A percentile compares a stretch with the other conserved stretches of the same genome.
phyloP scores from a whole-genome alignment of 2,329 filamentous ascomycete species.

The Capronia coronata region DNA sequence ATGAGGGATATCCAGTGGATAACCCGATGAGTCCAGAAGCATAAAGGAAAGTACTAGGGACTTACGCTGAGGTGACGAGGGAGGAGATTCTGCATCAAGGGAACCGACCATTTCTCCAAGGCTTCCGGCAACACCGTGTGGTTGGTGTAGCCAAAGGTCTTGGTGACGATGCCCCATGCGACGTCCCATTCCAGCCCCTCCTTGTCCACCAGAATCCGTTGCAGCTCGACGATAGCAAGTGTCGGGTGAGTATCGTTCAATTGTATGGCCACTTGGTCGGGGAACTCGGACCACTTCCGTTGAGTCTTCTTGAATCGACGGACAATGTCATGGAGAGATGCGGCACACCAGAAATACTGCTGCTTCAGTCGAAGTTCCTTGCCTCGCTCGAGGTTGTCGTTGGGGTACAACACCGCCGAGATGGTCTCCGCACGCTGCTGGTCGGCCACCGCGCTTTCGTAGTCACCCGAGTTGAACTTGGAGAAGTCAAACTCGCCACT shows the following conservation, averaged over 20 bases:
- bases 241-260: slow-evolving; percentile 98
- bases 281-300: slow-evolving; percentile 83
- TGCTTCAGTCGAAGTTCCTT: slow-evolving; percentile 98
- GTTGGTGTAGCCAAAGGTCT: slow-evolving; percentile 92
- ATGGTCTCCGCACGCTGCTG: slow-evolving; percentile 99
- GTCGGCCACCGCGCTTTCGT: slow-evolving; percentile 95
- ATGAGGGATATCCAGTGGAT: neutral
- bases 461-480: slow-evolving; percentile 97
- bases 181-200: slow-evolving; percentile 91
- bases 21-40: neutral
- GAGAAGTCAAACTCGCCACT: slow-evolving; percentile 98
- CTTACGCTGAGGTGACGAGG: slow-evolving; percentile 67
- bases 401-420: slow-evolving; percentile 93
- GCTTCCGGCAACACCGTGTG: slow-evolving; percentile 97
- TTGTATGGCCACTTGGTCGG: slow-evolving; percentile 93
- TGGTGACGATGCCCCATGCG: slow-evolving; percentile 74
- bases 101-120: slow-evolving; percentile 96
- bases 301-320: slow-evolving; percentile 97
- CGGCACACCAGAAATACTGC: slow-evolving; percentile 99
- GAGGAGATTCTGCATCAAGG: slow-evolving; percentile 82
- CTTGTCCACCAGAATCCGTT: slow-evolving; percentile 81
- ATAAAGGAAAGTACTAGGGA: slow-evolving; percentile 37
- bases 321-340: slow-evolving; percentile 91
- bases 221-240: slow-evolving; percentile 88
- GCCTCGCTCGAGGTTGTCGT: slow-evolving; percentile 91